Evolutionary conservation across 495 filamentous ascomycete species (phyloP), one percentile per base, ranked within the genome.

Genomic region (Oidiodendron maius): DNA sequence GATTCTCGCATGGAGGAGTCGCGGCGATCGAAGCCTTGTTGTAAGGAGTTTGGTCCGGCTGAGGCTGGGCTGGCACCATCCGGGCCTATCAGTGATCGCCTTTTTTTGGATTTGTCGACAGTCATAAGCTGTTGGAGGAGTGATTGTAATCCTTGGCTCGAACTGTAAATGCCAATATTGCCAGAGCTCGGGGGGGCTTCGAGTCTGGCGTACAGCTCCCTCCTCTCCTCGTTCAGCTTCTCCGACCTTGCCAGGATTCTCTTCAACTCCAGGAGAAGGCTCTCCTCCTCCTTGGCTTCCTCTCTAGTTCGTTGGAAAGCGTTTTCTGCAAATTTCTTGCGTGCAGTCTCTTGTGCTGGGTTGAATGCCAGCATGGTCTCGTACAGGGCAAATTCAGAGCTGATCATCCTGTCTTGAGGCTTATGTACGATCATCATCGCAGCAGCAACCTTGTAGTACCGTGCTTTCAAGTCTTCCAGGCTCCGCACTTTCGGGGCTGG

Each of bases 211-310:
- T 93, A 93, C n/a, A 97, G 77, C 59, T 97, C 93, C 55, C 82
- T 77, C 36, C 91, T 89, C 57, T 96, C 89, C 52, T 87, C 81
- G 57, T 89, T 83, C 55, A 96, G 81, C 52, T 74, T 80, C 51
- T 91, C 84, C 49, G 91, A 84, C 49, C 85, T 81, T 51, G 80
- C 78, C 30, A 91, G 75, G 52, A 98, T 96, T 48, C 94, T 83
- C 56, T 90, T 89, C 25, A 98, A 78, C 60, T 98, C 93, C 39
- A 85, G 72, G 4, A 98, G 76, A 1, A 97, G 71, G 47, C 87
- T 81, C 56, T 93, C 87, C 65, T 98, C 93, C 57, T 98, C 93
- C 46, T 85, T 80, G 3, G 89, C 82, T 65, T 97, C 89, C 34
- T 95, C 87, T 26, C 80, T 79, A n/a, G 84, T 82, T 23, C 94